Base-by-base conservation (phyloP, 2,329 filamentous ascomycete species). In the Coccinonectria pachysandricola region DNA sequence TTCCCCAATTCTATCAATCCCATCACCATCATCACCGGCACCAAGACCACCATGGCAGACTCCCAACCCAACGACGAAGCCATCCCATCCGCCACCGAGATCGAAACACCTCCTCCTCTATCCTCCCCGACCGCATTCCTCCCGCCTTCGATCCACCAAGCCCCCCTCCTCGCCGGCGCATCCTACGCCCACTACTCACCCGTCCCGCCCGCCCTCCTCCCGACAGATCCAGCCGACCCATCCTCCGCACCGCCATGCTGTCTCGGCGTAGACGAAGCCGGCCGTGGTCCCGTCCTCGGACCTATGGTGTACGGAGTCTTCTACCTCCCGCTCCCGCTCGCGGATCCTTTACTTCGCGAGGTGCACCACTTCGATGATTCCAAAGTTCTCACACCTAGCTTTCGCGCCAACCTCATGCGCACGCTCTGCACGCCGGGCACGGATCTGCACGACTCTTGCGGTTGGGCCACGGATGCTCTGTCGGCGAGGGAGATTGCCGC, bases 331-430 rank as follows among this genome's bases (percentile, higher is more conserved):
- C 55, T 83, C 2, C 67, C 75, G 0, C 62, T 75, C 15, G 71
- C 78, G 14, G 75, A 79, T 48, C 68, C 79, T 1, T 73, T 95
- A 15, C 75, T 96, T 12, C 79, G 83, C 26, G 58, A 72, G 18
- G 74, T 75, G 4, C 79, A 94, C 61, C 81, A 79, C 62, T 95
- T 95, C 59, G 81, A 95, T 64, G 88, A 96, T 64, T 92, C 82
- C 52, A 96, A 96, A 60, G 83, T 86, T 5, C 73, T 96, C 19
- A 92, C 81, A 0, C 73, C 87, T 0, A 61, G 66, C n/a, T 74
- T 88, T 19, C 84, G 88, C 38, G 78, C 81, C 9, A 56, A 65
- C 7, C 71, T 96, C 8, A 70, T 79, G 68, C 53, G 59, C 20
- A 65, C 67, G 3, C 71, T 95, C 23, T 93, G 85, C 63, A 79